Conservation (phyloP, 164 flowering plant genomes). For the Chimonanthus salicifolius region DNA sequence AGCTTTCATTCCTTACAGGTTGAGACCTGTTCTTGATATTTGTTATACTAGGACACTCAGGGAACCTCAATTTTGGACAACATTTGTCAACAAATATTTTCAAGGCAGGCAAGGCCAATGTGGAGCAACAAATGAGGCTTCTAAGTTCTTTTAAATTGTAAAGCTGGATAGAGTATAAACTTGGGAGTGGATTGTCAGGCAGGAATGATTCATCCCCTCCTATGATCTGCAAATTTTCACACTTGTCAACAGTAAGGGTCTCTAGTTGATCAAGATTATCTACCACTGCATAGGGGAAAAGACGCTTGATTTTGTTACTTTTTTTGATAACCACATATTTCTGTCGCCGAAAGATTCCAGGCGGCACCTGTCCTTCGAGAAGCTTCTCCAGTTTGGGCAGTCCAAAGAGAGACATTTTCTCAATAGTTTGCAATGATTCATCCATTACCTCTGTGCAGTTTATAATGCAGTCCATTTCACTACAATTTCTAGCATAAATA, state of each 20-base stretch:
- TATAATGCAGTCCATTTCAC: not conserved
- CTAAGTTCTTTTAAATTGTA: not conserved
- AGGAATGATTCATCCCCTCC: not conserved
- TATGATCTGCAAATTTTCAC: not conserved
- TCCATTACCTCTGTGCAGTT: not conserved
- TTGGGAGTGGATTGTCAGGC: not conserved
- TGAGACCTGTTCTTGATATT: no score
- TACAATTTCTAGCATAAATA: not conserved
- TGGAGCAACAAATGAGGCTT: not conserved
- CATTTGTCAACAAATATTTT: not conserved
- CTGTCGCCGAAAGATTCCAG: not conserved
- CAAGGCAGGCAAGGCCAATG: not conserved
- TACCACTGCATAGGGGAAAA: not conserved
- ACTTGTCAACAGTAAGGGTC: not conserved
- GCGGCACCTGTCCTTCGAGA: not conserved
- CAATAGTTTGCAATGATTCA: not conserved
- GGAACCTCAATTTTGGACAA: not conserved
- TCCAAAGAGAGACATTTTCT: not conserved
- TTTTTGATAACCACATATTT: not conserved
- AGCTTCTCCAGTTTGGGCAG: not conserved
- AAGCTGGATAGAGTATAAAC: not conserved
- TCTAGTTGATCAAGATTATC: not conserved
- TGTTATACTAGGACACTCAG: not conserved
- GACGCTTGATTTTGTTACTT: not conserved
- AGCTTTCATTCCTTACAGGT: no score